A percentile compares a stretch with the other conserved stretches of the same genome.
Evolutionary conservation across 768 basidiomycete species (phyloP).

Genomic region (Pulveroboletus sp.): DNA sequence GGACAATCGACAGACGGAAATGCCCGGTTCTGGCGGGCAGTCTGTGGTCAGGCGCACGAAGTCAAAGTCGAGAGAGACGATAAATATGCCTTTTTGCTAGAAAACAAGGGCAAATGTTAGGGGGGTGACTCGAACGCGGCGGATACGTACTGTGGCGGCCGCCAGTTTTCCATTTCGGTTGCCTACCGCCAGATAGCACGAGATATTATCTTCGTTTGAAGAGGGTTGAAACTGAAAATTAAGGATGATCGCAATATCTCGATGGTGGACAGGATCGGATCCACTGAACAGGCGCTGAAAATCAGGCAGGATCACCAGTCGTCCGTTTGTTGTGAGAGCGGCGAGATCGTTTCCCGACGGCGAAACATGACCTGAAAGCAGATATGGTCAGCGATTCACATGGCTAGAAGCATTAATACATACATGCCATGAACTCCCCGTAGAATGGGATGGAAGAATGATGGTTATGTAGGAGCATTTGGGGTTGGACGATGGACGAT

Average conservation of each 20-base stretch:
- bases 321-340: slow-evolving; percentile 28
- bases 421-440: slow-evolving; percentile 29
- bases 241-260: slow-evolving; percentile 30
- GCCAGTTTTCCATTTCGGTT: slow-evolving; percentile 37
- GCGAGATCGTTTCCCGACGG: slow-evolving; percentile 40
- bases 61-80: slow-evolving; percentile 23
- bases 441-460: slow-evolving; percentile 2
- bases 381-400: slow-evolving; percentile 1
- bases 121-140: background rate
- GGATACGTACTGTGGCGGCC: slow-evolving; percentile 42
- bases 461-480: slow-evolving; percentile 14
- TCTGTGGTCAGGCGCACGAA: slow-evolving; percentile 22
- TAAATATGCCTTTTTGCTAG: slow-evolving; percentile 24
- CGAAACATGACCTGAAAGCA: slow-evolving; percentile 41
- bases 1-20: slow-evolving; percentile 22
- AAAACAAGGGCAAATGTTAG: background rate
- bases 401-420: background rate
- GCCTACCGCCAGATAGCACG: slow-evolving; percentile 51
- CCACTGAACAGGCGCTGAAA: slow-evolving; percentile 26
- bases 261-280: slow-evolving; percentile 37
- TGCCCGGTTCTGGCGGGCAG: slow-evolving; percentile 31
- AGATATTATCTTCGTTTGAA: slow-evolving; percentile 18
- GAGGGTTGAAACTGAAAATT: slow-evolving; percentile 27
- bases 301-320: slow-evolving; percentile 25
- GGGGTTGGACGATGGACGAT: slow-evolving; percentile 19